A percentile compares a stretch with the other conserved stretches of the same genome.
Conservation (phyloP, 768 basidiomycete species). For the Heimioporus sp. region DNA sequence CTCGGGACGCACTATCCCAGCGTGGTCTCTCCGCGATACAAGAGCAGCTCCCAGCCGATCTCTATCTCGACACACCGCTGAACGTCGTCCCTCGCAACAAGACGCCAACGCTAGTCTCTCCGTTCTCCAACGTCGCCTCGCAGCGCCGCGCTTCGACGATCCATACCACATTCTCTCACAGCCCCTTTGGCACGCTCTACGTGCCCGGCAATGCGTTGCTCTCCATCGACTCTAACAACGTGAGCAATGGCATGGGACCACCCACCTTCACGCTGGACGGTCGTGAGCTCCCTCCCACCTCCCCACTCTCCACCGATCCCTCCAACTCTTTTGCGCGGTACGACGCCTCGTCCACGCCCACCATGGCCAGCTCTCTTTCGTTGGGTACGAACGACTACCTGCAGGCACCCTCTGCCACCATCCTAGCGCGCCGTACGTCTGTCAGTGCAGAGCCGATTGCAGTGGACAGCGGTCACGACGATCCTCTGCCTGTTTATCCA, state of each 20-base stretch:
- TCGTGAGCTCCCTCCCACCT: conserved; percentile 59
- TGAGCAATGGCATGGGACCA: conserved; percentile 33
- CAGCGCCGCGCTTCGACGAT: conserved; percentile 54
- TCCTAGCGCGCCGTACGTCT: conserved; percentile 87
- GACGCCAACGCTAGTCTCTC: conserved; percentile 46
- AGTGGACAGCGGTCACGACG: conserved; percentile 64
- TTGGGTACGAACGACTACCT: conserved; percentile 60
- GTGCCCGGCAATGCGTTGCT: conserved; percentile 80
- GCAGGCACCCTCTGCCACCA: conserved; percentile 71
- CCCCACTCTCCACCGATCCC: conserved; percentile 49
- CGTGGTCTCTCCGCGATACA: conserved; percentile 48
- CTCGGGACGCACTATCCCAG: conserved; percentile 56
- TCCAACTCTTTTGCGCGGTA: conserved; percentile 50
- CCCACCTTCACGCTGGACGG: conserved; percentile 61
- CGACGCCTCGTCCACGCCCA: conserved; percentile 43
- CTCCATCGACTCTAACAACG: conserved; percentile 41
- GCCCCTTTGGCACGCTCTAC: conserved; percentile 78
- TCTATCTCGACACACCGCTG: conserved; percentile 55
- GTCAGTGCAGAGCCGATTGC: conserved; percentile 95
- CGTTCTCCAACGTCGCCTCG: conserved; percentile 50
- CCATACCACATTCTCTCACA: conserved; percentile 50
- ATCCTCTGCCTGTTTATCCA: conserved; percentile 68
- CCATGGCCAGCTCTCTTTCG: conserved; percentile 40
- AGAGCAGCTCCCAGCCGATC: conserved; percentile 53
- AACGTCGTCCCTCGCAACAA: conserved; percentile 28